Conservation (phyloP, 2,329 filamentous ascomycete genomes). For the Sclerotinia nivalis region DNA sequence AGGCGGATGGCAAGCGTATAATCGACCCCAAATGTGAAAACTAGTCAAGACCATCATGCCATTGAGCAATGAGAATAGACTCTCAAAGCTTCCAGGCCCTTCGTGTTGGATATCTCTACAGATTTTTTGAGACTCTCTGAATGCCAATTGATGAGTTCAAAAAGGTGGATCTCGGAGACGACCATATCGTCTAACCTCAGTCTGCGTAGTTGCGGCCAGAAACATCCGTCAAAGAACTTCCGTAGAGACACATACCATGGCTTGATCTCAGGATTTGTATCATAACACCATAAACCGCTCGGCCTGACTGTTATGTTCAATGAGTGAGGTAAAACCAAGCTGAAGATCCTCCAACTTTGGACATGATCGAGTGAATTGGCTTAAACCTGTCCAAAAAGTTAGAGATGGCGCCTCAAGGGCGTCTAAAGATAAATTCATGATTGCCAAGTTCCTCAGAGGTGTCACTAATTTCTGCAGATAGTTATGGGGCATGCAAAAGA, state of each 20-base stretch:
- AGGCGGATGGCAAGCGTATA: too few relatives aligned
- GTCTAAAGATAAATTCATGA: background rate
- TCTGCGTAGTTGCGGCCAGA: slow-evolving; percentile 1
- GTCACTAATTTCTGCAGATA: background rate
- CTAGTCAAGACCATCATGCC: too few relatives aligned
- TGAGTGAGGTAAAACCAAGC: background rate
- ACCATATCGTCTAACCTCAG: slow-evolving; percentile 21
- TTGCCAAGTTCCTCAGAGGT: background rate
- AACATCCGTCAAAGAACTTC: slow-evolving; percentile 2
- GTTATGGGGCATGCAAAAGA: background rate
- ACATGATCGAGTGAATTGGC: background rate
- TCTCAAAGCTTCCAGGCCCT: too few relatives aligned
- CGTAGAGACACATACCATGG: slow-evolving; percentile 7
- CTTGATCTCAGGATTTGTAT: background rate
- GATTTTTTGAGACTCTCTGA: background rate
- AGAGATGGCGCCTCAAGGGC: background rate
- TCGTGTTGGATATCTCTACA: slow-evolving; percentile 12
- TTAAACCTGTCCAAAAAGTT: slow-evolving; percentile 3
- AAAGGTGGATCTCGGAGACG: slow-evolving; percentile 3
- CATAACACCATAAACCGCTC: background rate
- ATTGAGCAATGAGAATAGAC: too few relatives aligned
- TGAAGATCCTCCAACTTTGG: background rate
- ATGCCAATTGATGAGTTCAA: slow-evolving; percentile 12
- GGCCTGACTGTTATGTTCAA: too few relatives aligned
- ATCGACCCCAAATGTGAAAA: too few relatives aligned